Evolutionary conservation across 352 stramenopile genomes (phyloP).

Genomic region (Phytophthora europaea): DNA sequence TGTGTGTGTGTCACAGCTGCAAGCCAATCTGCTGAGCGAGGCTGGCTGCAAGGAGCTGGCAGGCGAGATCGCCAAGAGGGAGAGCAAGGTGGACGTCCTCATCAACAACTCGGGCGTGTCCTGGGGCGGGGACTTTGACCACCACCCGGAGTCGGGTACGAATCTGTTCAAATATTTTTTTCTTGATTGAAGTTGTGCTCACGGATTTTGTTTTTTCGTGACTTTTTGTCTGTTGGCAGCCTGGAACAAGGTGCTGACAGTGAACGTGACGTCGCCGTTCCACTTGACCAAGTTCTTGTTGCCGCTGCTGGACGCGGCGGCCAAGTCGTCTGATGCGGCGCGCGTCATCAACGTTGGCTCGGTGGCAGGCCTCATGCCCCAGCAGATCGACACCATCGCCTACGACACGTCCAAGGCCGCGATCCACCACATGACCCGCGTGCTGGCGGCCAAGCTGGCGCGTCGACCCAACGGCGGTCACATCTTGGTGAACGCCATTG

Average conservation of each 20-base stretch:
- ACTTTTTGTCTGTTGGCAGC: slow-evolving; percentile 78
- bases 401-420: slow-evolving; percentile 97
- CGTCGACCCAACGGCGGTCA: slow-evolving; percentile 77
- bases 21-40: slow-evolving; percentile 49
- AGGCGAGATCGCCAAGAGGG: slow-evolving; percentile 75
- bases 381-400: slow-evolving; percentile 91
- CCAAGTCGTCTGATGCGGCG: slow-evolving; percentile 57
- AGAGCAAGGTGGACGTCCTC: slow-evolving; percentile 91
- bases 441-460: slow-evolving; percentile 93
- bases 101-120: slow-evolving; percentile 94
- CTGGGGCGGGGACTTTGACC: slow-evolving; percentile 59
- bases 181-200: slow-evolving; percentile 83
- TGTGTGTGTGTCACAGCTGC: slow-evolving; percentile 27
- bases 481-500: slow-evolving; percentile 97
- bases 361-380: slow-evolving; percentile 81
- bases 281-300: slow-evolving; percentile 94
- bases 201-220: slow-evolving; percentile 28
- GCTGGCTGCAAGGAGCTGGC: slow-evolving; percentile 58
- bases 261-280: slow-evolving; percentile 97
- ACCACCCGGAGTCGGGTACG: slow-evolving; percentile 38
- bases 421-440: slow-evolving; percentile 95
- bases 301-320: slow-evolving; percentile 86
- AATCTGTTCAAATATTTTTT: not conserved
- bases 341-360: slow-evolving; percentile 86
- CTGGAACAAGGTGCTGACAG: slow-evolving; percentile 94